Base-by-base conservation (phyloP, 805 yeast genomes). In the Metschnikowia vanudenii region DNA sequence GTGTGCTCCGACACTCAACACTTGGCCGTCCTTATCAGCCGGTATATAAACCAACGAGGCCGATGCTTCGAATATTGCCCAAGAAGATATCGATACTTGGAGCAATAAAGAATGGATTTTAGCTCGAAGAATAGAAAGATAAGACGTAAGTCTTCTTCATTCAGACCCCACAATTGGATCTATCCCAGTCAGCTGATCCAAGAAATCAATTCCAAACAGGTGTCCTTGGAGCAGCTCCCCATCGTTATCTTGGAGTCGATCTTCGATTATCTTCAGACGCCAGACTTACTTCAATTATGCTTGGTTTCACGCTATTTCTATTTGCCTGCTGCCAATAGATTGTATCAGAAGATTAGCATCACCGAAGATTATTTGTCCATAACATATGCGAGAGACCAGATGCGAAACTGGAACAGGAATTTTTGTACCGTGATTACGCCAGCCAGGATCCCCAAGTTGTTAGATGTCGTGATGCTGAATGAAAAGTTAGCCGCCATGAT, bases 281-380 rank as follows among this genome's bases (percentile, higher is more conserved):
- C 43, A 8, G 65, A 63, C 40, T 50, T 66, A 22, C 49, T 62
- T 18, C 56, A 46, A 19, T 36, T 62, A 7, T 58, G 64, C 28
- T 28, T 55, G 5, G 42, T 58, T 4, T 55, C 62, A 36, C 50
- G 55, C 29, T 42, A 49, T 38, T 53, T 63, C n/a, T 64, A 62
- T 42, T 46, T 60, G 14, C 67, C 65, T 2, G 67, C 69, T 1
- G 56, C 56, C 1, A 46, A 46, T 20, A 52, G 58, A 24, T 39
- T 66, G 11, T 64, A 65, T 49, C 46, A 49, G 13, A 55, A 52
- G 26, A 53, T 65, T 10, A 50, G 60, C 2, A 49, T 66, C 17
- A 48, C 56, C 8, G 53, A 42, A 14, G 56, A 57, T 18, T 14
- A 9, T 18, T 44, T 40, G 31, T 45, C 50, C 7, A 37, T 45